A percentile compares a stretch with the other conserved stretches of the same genome.
Evolutionary conservation across 768 basidiomycete genomes (phyloP).

Genomic region (Tulasnella sp.): DNA sequence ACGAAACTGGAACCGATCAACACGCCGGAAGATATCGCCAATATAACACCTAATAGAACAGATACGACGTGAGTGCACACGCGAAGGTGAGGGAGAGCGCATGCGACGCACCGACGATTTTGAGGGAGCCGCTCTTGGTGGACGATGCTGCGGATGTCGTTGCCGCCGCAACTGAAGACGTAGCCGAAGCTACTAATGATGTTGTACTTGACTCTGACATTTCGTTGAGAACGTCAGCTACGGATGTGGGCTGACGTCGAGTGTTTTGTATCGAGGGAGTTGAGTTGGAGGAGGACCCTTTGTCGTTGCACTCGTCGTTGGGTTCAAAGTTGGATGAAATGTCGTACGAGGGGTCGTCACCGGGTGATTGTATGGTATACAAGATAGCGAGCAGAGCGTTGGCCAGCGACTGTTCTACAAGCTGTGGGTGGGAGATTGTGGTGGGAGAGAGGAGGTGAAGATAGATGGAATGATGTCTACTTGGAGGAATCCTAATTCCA

Average conservation of each 20-base stretch:
- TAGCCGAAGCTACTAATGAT: constrained; percentile 11
- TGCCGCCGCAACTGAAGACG: constrained; percentile 13
- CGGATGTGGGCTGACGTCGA: not conserved
- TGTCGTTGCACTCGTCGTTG: not conserved
- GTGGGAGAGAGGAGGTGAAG: not conserved
- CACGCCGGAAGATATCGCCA: constrained; percentile 66
- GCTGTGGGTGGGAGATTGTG: not conserved
- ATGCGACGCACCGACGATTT: constrained; percentile 14
- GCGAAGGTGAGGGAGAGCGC: not conserved
- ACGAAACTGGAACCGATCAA: constrained; percentile 92
- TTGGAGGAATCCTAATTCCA: not conserved
- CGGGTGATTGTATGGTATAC: not conserved
- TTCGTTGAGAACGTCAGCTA: constrained; percentile 18
- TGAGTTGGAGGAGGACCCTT: not conserved
- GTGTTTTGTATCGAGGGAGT: not conserved
- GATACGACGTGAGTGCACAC: not conserved
- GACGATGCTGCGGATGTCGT: constrained; percentile 11
- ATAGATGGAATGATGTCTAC: not conserved
- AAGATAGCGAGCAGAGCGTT: too few relatives aligned
- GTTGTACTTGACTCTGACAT: constrained; percentile 21
- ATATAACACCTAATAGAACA: constrained; percentile 55
- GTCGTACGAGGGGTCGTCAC: not conserved
- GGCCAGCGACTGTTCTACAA: not conserved
- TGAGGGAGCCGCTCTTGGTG: constrained; percentile 2
- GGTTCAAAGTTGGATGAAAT: not conserved